Percentiles rank a stretch among this genome's conserved stretches.
phyloP scores from a whole-genome alignment of 1,284 basidiomycete species.

The Puccinia coronata region DNA sequence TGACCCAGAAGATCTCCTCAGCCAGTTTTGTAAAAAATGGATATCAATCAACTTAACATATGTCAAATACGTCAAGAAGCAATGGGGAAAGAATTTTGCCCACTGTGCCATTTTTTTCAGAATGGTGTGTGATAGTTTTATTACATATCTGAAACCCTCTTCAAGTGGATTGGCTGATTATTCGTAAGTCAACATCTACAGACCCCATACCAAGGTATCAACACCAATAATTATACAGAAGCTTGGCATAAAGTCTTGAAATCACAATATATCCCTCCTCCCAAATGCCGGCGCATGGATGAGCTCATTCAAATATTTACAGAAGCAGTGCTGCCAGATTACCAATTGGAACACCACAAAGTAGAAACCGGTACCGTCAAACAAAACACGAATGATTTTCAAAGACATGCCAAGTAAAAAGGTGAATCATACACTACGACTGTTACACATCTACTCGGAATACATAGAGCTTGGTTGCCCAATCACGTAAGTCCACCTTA shows the following conservation, averaged over 20 bases:
- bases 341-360: no score
- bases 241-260: neutral
- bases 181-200: neutral
- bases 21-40: neutral
- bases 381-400: no score
- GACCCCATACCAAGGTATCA: neutral
- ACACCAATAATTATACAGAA: constrained; percentile 10
- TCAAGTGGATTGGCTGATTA: neutral
- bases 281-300: neutral
- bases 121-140: neutral
- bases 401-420: no score
- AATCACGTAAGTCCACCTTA: no score
- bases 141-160: no score
- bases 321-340: neutral
- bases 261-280: neutral
- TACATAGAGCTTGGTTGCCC: no score
- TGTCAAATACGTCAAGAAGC: neutral
- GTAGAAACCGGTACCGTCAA: no score
- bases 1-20: neutral
- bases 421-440: no score
- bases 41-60: neutral
- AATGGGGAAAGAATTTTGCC: neutral
- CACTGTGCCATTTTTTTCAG: neutral
- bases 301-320: neutral
- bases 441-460: no score